Evolutionary conservation across 2,329 filamentous ascomycete species (phyloP).

Genomic region (Stagonosporopsis chrysanthemi): DNA sequence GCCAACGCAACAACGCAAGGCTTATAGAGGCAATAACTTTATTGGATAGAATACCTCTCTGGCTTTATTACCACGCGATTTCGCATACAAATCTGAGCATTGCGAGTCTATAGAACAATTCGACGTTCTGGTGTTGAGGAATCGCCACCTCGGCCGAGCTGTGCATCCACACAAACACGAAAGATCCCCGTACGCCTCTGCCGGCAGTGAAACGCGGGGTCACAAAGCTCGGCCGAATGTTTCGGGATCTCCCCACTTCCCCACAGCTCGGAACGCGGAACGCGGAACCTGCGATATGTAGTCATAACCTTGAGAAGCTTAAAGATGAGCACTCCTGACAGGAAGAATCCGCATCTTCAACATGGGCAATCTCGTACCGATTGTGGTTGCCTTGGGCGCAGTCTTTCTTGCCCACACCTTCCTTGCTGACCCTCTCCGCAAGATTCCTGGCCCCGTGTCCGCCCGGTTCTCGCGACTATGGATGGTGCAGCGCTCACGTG

Average conservation of each 20-base stretch:
- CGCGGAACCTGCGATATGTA: background rate
- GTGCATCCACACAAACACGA: no score
- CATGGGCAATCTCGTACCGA: slow-evolving; percentile 13
- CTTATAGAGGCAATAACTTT: no score
- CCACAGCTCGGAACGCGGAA: background rate
- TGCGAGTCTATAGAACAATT: no score
- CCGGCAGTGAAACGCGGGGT: slow-evolving; percentile 1
- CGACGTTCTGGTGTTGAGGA: no score
- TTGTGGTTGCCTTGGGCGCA: slow-evolving; percentile 3
- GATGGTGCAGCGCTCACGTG: slow-evolving; percentile 13
- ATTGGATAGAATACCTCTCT: no score
- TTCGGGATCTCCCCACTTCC: background rate
- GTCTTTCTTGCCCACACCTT: slow-evolving; percentile 5
- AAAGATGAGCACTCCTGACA: background rate
- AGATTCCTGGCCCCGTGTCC: slow-evolving; percentile 10
- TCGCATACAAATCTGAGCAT: no score
- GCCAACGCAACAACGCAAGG: no score
- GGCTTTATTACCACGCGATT: no score
- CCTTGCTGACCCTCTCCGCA: slow-evolving; percentile 8
- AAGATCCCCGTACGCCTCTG: background rate
- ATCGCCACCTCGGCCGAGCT: no score
- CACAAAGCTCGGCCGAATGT: background rate
- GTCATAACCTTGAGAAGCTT: no score
- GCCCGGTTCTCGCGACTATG: slow-evolving; percentile 19
- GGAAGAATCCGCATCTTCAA: background rate